Evolutionary conservation across 1,284 basidiomycete species (phyloP).

Genomic region (Baeospora myosura): DNA sequence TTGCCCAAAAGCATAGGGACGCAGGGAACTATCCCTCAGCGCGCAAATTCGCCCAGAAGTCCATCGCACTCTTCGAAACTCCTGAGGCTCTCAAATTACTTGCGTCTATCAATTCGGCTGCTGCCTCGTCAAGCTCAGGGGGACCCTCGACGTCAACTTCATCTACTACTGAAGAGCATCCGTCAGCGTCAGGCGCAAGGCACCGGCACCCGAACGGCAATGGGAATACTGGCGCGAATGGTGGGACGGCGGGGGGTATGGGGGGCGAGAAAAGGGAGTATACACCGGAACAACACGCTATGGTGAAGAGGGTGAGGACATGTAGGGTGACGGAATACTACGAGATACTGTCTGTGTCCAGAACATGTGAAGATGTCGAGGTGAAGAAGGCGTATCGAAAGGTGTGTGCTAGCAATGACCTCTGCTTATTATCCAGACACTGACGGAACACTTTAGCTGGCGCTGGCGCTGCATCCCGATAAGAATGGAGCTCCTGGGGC

Average conservation of each 20-base stretch:
- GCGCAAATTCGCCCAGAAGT: constrained; percentile 88
- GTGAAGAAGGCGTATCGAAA: constrained; percentile 98
- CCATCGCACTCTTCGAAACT: constrained; percentile 77
- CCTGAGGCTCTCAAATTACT: constrained; percentile 70
- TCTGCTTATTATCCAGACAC: constrained; percentile 5
- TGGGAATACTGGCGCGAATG: constrained; percentile 25
- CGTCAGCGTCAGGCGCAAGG: constrained; percentile 60
- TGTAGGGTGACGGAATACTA: constrained; percentile 93
- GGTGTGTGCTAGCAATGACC: constrained; percentile 38
- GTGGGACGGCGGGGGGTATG: constrained; percentile 46
- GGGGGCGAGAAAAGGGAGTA: constrained; percentile 76
- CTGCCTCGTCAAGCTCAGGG: constrained; percentile 20
- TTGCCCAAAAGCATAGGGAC: constrained; percentile 70
- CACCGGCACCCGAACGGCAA: constrained; percentile 39
- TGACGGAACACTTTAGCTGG: constrained; percentile 50
- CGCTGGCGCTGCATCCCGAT: constrained; percentile 91
- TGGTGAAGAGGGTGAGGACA: constrained; percentile 81
- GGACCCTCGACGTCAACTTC: constrained; percentile 26
- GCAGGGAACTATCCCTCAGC: constrained; percentile 72
- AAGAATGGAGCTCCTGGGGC: constrained; percentile 98
- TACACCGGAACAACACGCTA: constrained; percentile 76
- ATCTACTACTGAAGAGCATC: constrained; percentile 53
- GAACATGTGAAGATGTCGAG: constrained; percentile 81
- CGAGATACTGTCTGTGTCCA: constrained; percentile 82
- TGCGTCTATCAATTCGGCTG: constrained; percentile 51